These are phyloP conservation scores for Nigrograna mackinnonii DNA, from an alignment of 2,329 filamentous ascomycete species.

Conservation along the genomic window DNA sequence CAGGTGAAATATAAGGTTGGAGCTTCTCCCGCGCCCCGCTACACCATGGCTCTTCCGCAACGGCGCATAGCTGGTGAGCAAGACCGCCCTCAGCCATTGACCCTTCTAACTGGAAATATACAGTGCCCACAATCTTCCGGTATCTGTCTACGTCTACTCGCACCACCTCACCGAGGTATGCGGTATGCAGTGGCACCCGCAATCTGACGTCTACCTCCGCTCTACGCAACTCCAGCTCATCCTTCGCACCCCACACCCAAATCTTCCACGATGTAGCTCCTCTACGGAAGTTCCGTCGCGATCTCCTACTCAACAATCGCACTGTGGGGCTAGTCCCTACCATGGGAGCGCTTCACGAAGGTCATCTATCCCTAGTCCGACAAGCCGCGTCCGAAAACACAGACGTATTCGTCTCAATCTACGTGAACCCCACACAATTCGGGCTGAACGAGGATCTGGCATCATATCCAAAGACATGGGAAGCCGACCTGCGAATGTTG, in stretches of 20 bases:
- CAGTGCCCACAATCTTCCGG: no score
- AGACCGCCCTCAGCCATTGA: no score
- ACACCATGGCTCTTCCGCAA: no score
- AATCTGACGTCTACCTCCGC: conserved; percentile 11
- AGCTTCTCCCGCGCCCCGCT: no score
- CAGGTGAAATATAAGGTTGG: no score
- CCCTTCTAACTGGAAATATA: no score
- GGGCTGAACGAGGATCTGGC: conserved; percentile 84
- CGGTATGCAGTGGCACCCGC: no score
- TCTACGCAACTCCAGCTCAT: conserved; percentile 16
- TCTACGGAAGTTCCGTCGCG: conserved; percentile 70
- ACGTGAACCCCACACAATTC: conserved; percentile 97
- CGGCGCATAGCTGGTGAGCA: no score
- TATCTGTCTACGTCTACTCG: no score
- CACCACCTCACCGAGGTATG: no score
- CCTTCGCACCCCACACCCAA: conserved; percentile 52
- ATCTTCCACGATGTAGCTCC: conserved; percentile 76
- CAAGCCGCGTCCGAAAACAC: conserved; percentile 82
- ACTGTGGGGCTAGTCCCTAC: conserved; percentile 90
- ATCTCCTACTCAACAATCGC: conserved; percentile 67
- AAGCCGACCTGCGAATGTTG: conserved; percentile 70
- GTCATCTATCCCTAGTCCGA: conserved; percentile 84
- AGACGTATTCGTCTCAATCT: conserved; percentile 87
- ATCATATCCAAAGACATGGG: conserved; percentile 91
- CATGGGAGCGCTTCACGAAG: conserved; percentile 95